phyloP scores from a whole-genome alignment of 2,329 filamentous ascomycete genomes.

The Raffaelea albimanens region DNA sequence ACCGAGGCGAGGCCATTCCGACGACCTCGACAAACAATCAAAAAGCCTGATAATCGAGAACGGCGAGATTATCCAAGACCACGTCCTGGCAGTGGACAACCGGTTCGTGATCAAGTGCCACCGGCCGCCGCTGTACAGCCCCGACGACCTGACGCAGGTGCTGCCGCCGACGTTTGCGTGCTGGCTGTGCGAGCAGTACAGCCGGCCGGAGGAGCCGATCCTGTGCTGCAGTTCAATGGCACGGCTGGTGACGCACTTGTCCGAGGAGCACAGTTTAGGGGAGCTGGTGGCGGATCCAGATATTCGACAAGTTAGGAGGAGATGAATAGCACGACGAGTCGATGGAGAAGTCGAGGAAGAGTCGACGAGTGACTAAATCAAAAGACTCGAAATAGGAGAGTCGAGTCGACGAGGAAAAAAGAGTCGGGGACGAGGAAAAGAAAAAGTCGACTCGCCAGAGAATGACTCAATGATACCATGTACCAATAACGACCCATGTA shows the following conservation, averaged over 20 bases:
- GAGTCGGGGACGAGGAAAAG: no score
- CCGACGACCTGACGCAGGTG: background rate
- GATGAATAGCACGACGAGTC: background rate
- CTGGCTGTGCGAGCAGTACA: slow-evolving; percentile 18
- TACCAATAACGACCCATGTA: no score
- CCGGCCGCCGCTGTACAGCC: slow-evolving; percentile 15
- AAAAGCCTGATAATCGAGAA: background rate
- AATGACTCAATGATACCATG: no score
- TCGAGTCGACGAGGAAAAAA: no score
- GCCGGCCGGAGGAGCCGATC: slow-evolving; percentile 13
- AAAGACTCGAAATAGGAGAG: no score
- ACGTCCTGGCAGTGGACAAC: slow-evolving; percentile 21
- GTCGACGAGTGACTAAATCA: no score
- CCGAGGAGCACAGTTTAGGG: slow-evolving; percentile 13
- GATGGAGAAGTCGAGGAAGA: no score
- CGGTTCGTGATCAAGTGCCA: slow-evolving; percentile 29
- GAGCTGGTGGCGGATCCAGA: slow-evolving; percentile 19
- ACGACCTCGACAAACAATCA: background rate
- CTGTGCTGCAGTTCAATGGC: slow-evolving; percentile 19
- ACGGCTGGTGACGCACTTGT: slow-evolving; percentile 22
- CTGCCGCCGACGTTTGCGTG: slow-evolving; percentile 19
- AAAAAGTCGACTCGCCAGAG: no score
- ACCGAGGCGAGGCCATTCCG: no score
- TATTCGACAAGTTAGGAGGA: slow-evolving; percentile 13
- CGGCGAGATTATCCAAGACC: slow-evolving; percentile 17